These are phyloP conservation scores for Puccinia horiana DNA, from an alignment of 1,284 basidiomycete genomes.

Conservation along the genomic window DNA sequence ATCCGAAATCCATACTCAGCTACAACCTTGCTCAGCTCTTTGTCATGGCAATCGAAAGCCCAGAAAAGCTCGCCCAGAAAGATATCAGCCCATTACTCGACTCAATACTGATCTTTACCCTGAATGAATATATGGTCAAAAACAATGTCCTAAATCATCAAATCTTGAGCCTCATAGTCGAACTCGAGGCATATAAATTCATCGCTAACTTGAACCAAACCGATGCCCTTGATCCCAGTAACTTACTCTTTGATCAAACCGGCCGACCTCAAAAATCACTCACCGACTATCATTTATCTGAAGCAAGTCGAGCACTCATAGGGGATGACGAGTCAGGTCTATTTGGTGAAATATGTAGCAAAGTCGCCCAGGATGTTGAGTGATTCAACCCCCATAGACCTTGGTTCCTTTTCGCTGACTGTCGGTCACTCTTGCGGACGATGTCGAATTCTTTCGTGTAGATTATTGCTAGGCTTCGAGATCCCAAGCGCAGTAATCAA, in stretches of 20 bases:
- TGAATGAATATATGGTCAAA: not conserved
- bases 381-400: not conserved
- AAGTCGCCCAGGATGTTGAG: not conserved
- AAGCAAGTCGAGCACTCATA: not conserved
- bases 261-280: not conserved
- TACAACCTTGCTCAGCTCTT: not conserved
- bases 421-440: no score
- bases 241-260: not conserved
- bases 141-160: not conserved
- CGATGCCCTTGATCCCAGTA: not conserved
- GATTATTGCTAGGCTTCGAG: not conserved
- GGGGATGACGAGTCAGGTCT: not conserved
- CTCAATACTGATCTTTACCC: not conserved
- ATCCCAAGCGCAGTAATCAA: not conserved
- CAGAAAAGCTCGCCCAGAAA: not conserved
- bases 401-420: not conserved
- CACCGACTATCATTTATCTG: not conserved
- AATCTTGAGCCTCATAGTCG: not conserved
- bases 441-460: not conserved
- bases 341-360: not conserved
- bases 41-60: not conserved
- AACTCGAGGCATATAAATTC: slow-evolving; percentile 1
- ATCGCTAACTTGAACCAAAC: not conserved
- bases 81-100: not conserved
- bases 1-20: not conserved